phyloP scores from a whole-genome alignment of 2,329 filamentous ascomycete genomes.

The Phoma sp. region DNA sequence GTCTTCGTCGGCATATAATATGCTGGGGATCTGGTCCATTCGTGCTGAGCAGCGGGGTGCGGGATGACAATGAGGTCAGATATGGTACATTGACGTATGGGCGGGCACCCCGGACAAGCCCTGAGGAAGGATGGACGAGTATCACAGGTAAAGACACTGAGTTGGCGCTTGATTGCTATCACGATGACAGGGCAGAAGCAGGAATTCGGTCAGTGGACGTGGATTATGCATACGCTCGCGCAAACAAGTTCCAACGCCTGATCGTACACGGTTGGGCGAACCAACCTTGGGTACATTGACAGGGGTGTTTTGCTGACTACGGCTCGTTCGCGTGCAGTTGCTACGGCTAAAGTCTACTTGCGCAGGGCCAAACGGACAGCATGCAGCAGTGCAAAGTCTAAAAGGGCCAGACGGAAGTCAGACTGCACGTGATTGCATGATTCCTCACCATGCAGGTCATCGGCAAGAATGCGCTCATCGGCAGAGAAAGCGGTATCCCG shows the following conservation, averaged over 20 bases:
- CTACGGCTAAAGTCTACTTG: conserved; percentile 4
- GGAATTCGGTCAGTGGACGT: conserved; percentile 7
- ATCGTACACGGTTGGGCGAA: conserved; percentile 11
- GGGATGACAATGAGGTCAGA: conserved; percentile 16
- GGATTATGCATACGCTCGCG: conserved; percentile 13
- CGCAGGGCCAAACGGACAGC: conserved; percentile 5
- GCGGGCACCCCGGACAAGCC: conserved; percentile 4
- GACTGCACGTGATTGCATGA: conserved; percentile 3
- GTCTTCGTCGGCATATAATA: conserved; percentile 51
- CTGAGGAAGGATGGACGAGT: conserved; percentile 6
- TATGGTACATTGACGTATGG: conserved; percentile 20
- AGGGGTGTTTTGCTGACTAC: conserved; percentile 17
- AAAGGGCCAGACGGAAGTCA: neutral
- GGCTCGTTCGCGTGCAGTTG: conserved; percentile 9
- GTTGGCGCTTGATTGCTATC: conserved; percentile 1
- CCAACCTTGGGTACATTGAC: conserved; percentile 14
- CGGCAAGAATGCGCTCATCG: neutral
- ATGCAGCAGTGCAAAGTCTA: conserved; percentile 2
- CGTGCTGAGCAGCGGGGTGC: conserved; percentile 21
- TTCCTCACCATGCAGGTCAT: neutral
- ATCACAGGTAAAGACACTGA: conserved; percentile 5
- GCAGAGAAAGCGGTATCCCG: conserved; percentile 10
- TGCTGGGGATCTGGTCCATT: conserved; percentile 54
- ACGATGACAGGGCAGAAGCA: conserved; percentile 4
- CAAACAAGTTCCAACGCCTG: conserved; percentile 14